Base-by-base conservation (phyloP, 2,329 filamentous ascomycete species). In the Albifimbria verrucaria region DNA sequence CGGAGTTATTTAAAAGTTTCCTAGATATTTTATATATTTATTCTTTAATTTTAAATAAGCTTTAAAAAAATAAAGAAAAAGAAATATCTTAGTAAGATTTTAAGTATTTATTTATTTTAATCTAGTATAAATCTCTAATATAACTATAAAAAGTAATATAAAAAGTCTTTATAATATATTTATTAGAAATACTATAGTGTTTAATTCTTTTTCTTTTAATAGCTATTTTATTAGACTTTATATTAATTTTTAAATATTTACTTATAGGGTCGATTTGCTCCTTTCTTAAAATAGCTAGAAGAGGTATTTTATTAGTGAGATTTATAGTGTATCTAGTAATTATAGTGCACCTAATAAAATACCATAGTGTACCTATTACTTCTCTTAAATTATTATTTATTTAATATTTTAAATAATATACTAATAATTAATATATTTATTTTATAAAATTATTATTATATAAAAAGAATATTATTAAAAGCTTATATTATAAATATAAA, bases 121-220 rank as follows among this genome's bases (percentile, higher is more conserved):
- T 1, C 32, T 36, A 18, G 20, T 50, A 50, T 50, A 50, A 15
- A 36, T 2, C 23, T 22, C 1, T 22, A 22, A 15, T 45, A 21
- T 26, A 44, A 51, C 6, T 45, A 50, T 36, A 52, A 17, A 45
- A 25, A 20, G 10, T 21, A 43, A 5, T 25, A 20, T 22, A 36
- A 48, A 36, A 48, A 51, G 11, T 12, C 43, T 22, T 42, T 26
- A 22, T 41, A 52, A 32, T 36, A 26, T 44, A 39, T 44, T 28
- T 39, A 20, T 47, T 42, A 55, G 10, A 43, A 21, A 17, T 23
- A 50, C 22, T 2, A 42, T 4, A 4, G 20, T 49, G 15, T 9
- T 7, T 32, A 22, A 46, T 24, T 46, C 21, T 17, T 22, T 46
- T 22, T 46, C 9, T 24, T 22, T 10, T 10, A 7, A 20, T 46